These are phyloP conservation scores for Trypanosoma lewisi DNA, from an alignment of 208 protist genomes.

Conservation along the genomic window DNA sequence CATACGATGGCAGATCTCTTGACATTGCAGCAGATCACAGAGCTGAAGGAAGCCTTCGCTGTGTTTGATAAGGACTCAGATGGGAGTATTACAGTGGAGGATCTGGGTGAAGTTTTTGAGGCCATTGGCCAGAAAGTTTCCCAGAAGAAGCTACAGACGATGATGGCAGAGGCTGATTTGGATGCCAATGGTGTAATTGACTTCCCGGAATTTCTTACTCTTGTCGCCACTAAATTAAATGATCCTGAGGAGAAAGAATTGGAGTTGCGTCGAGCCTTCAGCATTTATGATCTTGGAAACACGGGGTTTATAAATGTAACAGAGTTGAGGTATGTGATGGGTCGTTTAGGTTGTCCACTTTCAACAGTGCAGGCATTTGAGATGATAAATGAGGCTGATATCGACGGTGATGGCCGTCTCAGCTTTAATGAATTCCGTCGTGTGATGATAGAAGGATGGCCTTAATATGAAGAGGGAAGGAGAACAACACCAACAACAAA, in stretches of 20 bases:
- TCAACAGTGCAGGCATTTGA: slow-evolving; percentile 89
- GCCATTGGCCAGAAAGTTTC: slow-evolving; percentile 97
- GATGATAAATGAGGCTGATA: slow-evolving; percentile 91
- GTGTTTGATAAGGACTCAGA: slow-evolving; percentile 99
- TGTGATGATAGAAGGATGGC: slow-evolving; percentile 47
- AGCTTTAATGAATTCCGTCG: slow-evolving; percentile 88
- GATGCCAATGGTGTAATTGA: slow-evolving; percentile 98
- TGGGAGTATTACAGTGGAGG: slow-evolving; percentile 98
- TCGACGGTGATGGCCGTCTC: slow-evolving; percentile 86
- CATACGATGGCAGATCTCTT: slow-evolving; percentile 89
- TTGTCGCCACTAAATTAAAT: slow-evolving; percentile 87
- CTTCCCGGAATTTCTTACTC: slow-evolving; percentile 95
- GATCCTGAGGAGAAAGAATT: slow-evolving; percentile 91
- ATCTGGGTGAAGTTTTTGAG: slow-evolving; percentile 99
- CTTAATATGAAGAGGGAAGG: neutral
- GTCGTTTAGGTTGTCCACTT: slow-evolving; percentile 90
- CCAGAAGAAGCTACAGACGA: slow-evolving; percentile 91
- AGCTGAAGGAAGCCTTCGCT: slow-evolving; percentile 99
- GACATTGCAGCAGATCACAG: slow-evolving; percentile 98
- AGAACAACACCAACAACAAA: neutral
- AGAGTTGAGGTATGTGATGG: slow-evolving; percentile 93
- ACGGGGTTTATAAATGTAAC: slow-evolving; percentile 91
- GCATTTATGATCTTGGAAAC: slow-evolving; percentile 94
- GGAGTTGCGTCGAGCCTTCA: slow-evolving; percentile 91
- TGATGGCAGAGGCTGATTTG: slow-evolving; percentile 97